Conservation (phyloP, 2,329 filamentous ascomycete species). For the Aspergillus bombycis region DNA sequence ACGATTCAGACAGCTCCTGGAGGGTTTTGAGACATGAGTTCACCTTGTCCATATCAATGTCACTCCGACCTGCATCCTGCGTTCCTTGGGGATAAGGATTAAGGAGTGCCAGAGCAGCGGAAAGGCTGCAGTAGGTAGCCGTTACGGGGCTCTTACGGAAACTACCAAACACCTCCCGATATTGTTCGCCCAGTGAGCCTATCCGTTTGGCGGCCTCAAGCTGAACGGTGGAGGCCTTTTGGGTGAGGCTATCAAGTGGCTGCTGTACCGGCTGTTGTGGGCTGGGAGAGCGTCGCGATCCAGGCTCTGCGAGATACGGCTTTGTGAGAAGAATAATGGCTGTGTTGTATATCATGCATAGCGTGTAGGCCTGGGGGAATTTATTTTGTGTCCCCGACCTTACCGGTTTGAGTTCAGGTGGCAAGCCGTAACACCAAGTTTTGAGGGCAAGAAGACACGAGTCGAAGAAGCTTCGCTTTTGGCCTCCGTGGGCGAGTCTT, state of each 20-base stretch:
- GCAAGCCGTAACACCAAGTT: conserved; percentile 40
- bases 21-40: not conserved
- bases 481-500: conserved; percentile 21
- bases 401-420: conserved; percentile 33
- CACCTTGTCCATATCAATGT: not conserved
- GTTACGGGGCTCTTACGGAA: conserved; percentile 41
- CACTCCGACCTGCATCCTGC: not conserved
- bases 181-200: conserved; percentile 32
- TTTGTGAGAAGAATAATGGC: conserved; percentile 37
- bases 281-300: conserved; percentile 6
- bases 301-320: conserved; percentile 26
- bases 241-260: not conserved
- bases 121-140: conserved; percentile 40
- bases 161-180: conserved; percentile 36
- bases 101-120: conserved; percentile 30
- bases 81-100: not conserved
- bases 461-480: conserved; percentile 32
- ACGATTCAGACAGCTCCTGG: not conserved
- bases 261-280: conserved; percentile 5
- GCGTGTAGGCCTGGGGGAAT: conserved; percentile 35
- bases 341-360: conserved; percentile 42
- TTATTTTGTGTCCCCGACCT: conserved; percentile 12
- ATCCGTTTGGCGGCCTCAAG: conserved; percentile 28
- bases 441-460: conserved; percentile 37
- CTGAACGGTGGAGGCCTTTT: not conserved